Conservation (phyloP, 345 rosid genomes). For the Eucalyptus melliodora region DNA sequence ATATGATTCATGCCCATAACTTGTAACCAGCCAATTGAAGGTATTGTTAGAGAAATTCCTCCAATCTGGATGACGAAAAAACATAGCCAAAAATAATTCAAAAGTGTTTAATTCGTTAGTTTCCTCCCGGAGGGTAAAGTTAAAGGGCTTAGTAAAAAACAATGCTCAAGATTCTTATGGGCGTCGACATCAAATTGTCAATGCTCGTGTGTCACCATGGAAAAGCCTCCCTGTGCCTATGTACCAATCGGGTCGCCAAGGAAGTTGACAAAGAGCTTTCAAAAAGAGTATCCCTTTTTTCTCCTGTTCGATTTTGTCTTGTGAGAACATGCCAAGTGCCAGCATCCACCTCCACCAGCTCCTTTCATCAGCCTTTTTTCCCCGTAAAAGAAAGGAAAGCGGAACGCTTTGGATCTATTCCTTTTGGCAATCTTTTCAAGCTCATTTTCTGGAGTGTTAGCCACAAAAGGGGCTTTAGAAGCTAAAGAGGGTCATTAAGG, state of each 20-base stretch:
- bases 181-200: not conserved
- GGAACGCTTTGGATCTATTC: not conserved
- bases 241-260: not conserved
- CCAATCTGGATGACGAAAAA: not conserved
- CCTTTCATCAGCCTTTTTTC: not conserved
- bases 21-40: not conserved
- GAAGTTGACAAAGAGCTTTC: not conserved
- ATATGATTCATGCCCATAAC: not conserved
- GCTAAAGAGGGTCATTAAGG: not conserved
- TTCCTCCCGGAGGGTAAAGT: not conserved
- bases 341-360: not conserved
- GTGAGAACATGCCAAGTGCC: not conserved
- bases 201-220: not conserved
- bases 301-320: not conserved
- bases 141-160: not conserved
- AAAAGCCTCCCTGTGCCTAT: not conserved
- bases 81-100: not conserved
- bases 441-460: not conserved
- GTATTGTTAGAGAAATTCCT: not conserved
- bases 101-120: not conserved
- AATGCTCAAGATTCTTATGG: not conserved
- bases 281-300: not conserved
- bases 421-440: not conserved
- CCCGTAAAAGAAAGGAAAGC: not conserved
- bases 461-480: not conserved